Conservation (phyloP, 371 early-diverging fungal genomes). For the Basidiobolus heterosporus region DNA sequence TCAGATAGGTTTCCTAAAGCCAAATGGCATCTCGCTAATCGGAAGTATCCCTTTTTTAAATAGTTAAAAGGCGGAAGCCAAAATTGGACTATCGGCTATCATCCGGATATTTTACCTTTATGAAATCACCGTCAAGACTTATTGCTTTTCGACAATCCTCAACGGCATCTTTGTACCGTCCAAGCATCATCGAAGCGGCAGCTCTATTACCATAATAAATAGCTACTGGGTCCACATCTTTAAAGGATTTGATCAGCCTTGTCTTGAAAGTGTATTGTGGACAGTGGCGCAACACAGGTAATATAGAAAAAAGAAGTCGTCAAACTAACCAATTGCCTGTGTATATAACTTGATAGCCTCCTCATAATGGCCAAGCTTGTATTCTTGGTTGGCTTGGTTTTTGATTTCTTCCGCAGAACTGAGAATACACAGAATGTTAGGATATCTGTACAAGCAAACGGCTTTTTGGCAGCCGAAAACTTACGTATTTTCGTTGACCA, state of each 20-base stretch:
- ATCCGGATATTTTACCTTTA: conserved; percentile 24
- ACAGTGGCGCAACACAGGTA: background rate
- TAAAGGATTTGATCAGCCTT: background rate
- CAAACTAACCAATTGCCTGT: conserved; percentile 32
- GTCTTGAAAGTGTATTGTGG: background rate
- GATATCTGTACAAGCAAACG: too few relatives aligned
- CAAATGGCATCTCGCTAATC: conserved; percentile 56
- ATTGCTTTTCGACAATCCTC: conserved; percentile 51
- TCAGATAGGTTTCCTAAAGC: conserved; percentile 41
- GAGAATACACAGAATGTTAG: too few relatives aligned
- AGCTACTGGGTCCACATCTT: background rate
- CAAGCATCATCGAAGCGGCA: conserved; percentile 59
- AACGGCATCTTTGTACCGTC: conserved; percentile 40
- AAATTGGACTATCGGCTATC: too few relatives aligned
- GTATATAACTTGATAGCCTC: conserved; percentile 64
- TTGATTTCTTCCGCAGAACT: too few relatives aligned
- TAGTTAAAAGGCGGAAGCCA: too few relatives aligned
- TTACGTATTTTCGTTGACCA: too few relatives aligned
- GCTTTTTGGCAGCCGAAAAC: too few relatives aligned
- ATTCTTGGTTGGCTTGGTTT: conserved; percentile 52
- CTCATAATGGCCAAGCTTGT: conserved; percentile 76
- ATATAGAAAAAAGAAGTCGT: background rate
- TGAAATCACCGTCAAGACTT: conserved; percentile 35
- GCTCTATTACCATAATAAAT: conserved; percentile 61
- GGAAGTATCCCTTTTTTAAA: conserved; percentile 23